These are phyloP conservation scores for Tricholomella constricta DNA, from an alignment of 768 basidiomycete genomes.

Conservation along the genomic window DNA sequence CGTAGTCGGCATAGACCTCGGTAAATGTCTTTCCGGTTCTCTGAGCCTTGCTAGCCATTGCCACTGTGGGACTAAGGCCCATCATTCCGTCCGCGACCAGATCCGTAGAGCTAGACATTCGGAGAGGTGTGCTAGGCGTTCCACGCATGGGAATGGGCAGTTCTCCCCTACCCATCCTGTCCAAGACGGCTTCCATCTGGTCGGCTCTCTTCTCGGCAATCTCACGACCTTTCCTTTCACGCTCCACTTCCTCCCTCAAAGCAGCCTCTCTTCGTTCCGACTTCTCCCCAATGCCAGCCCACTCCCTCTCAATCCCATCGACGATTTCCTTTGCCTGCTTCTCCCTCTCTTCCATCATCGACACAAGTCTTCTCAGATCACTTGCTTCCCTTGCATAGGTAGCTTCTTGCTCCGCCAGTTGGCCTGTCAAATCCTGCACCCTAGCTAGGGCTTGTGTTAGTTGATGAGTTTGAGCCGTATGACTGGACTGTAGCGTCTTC, in stretches of 20 bases:
- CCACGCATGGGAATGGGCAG: constrained; percentile 56
- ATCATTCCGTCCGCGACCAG: constrained; percentile 56
- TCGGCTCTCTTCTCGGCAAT: constrained; percentile 71
- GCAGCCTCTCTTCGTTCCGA: constrained; percentile 66
- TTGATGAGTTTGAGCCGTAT: constrained; percentile 71
- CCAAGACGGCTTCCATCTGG: constrained; percentile 72
- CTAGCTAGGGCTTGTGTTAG: constrained; percentile 76
- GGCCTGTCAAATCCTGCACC: constrained; percentile 73
- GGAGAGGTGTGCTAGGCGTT: constrained; percentile 50
- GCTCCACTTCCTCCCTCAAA: constrained; percentile 70
- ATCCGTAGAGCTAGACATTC: constrained; percentile 42
- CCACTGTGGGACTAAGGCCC: constrained; percentile 84
- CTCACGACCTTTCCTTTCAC: constrained; percentile 68
- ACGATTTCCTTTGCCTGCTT: constrained; percentile 83
- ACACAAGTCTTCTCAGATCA: constrained; percentile 71
- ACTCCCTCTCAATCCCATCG: constrained; percentile 79
- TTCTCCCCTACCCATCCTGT: constrained; percentile 72
- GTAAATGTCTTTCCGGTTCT: constrained; percentile 89
- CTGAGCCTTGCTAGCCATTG: constrained; percentile 81
- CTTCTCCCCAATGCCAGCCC: constrained; percentile 71
- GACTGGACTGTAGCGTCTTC: constrained; percentile 71
- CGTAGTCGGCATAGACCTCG: constrained; percentile 90
- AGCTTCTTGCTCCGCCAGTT: constrained; percentile 83
- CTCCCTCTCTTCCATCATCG: constrained; percentile 87
- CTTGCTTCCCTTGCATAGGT: constrained; percentile 78